phyloP scores from a whole-genome alignment of 2,329 filamentous ascomycete species.

The Colletotrichum truncatum region DNA sequence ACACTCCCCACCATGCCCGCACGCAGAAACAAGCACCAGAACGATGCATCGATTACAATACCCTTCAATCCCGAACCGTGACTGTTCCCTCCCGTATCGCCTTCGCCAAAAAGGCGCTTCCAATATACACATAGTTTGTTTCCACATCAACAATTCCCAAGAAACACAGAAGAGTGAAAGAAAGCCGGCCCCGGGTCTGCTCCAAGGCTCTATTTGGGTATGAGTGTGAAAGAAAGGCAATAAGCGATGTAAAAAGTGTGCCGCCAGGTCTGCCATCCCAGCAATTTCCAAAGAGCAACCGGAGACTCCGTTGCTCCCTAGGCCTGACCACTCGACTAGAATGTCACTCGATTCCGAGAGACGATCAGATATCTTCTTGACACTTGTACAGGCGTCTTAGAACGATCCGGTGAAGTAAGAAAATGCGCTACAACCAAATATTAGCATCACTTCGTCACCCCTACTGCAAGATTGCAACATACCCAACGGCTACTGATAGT shows the following conservation, averaged over 20 bases:
- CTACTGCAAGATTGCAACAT: background rate
- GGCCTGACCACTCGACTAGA: slow-evolving; percentile 12
- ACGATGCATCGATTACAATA: slow-evolving; percentile 20
- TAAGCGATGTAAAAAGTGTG: slow-evolving; percentile 24
- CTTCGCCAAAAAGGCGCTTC: slow-evolving; percentile 2
- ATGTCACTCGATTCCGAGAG: background rate
- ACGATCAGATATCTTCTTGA: background rate
- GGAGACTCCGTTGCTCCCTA: slow-evolving; percentile 10
- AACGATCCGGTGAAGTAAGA: slow-evolving; percentile 63
- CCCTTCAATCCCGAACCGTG: slow-evolving; percentile 14
- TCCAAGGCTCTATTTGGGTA: slow-evolving; percentile 30
- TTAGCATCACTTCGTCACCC: background rate
- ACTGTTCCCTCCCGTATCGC: background rate
- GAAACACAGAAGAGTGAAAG: slow-evolving; percentile 27
- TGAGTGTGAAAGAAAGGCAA: slow-evolving; percentile 30
- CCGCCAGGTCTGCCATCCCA: slow-evolving; percentile 15
- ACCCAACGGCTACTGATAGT: slow-evolving; percentile 86
- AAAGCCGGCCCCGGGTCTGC: slow-evolving; percentile 25
- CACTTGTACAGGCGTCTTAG: slow-evolving; percentile 37
- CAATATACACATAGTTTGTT: slow-evolving; percentile 28
- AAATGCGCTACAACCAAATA: slow-evolving; percentile 46
- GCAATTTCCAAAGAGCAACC: slow-evolving; percentile 12
- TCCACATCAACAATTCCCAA: slow-evolving; percentile 20
- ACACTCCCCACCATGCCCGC: slow-evolving; percentile 1
- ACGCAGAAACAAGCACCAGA: background rate